Base-by-base conservation (phyloP, 106 monocot genomes). In the Amphibolis antarctica region DNA sequence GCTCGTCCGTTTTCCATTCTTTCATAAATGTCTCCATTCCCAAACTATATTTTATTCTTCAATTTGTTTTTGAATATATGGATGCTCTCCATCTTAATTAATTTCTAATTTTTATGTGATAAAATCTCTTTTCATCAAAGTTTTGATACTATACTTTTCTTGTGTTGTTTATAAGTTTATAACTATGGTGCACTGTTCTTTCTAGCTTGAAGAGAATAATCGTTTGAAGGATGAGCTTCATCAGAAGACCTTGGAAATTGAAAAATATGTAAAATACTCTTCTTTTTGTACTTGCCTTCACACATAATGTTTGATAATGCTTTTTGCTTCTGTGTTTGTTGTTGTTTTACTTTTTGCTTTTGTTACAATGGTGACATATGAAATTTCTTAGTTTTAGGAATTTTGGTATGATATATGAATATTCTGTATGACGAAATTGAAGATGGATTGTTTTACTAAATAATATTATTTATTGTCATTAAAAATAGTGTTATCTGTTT, bases 131-230 rank as follows among this genome's bases (percentile, higher is more conserved):
- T 36, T 36, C 36, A 36, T 4, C 7, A 36, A 36, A 36, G 36
- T 36, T 36, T 36, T 36, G 36, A 36, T 36, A 4, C 36, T 7
- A 36, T 2, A 36, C 4, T 36, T 36, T 36, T 36, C 36, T 4
- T 36, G 7, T 36, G 36, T 36, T 36, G 36, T 7, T 36, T 36
- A 36, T 36, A 36, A 36, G 36, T 36, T 21, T 42, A 21, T 61
- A 22, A 61, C 20, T 22, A n/a, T 36, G 60, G 28, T 49, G 31
- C 22, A 25, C 5, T 62, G 1, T 42, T 69, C 50, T 62, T 75
- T 7, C 56, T 44, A 92, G 91, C 26, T 79, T 62, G 83, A 86
- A 71, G 93, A 94, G 68, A 89, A 94, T 62, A 83, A 79, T 65
- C 75, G 62, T 59, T 77, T 94, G 67, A 79, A 66, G 74, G 83